Evolutionary conservation across 208 protist genomes (phyloP), one percentile per base, ranked within the genome.

Genomic region (Crithidia sp.): DNA sequence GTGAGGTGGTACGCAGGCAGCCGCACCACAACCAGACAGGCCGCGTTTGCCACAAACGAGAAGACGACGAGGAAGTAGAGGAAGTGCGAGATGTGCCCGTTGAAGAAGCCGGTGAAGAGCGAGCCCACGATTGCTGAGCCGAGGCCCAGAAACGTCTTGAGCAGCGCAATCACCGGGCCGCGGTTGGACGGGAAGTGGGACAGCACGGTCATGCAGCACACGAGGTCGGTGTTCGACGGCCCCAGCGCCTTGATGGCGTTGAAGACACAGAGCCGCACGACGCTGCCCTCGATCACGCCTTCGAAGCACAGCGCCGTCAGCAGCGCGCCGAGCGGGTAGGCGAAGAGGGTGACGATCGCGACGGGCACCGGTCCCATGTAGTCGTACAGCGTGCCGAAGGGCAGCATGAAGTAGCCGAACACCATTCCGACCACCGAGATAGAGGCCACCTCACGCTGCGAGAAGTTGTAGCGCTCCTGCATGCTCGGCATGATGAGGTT

Each of bases 71-170:
- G 71, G 55, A 49, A 75, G 14, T 61, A 66, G 36, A 83, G 45
- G 62, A 68, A 50, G 13, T 36, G 49, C 41, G 61, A 7, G 50
- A 84, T 54, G 74, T 63, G 74, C 36, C 73, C 78, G 44, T 69
- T 77, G 37, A 82, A 76, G 19, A 77, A 77, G 43, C 77, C 52
- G 9, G 66, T 28, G 52, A 84, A 84, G 65, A 88, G 83, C 8
- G 57, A 76, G 14, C 78, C 55, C 12, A 85, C 66, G 40, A 91
- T 78, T 7, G 83, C 78, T n/a, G 80, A 86, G 37, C 87, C 87
- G 39, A 91, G 79, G 45, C 87, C 87, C 12, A 77, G 59, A 69
- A 88, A 84, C 19, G 81, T 86, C 74, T 91, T 91, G 45, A 87
- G 81, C 36, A 91, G 59, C 16, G 82, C 80, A 17, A 89, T 77